Percentiles rank a stretch among this genome's conserved stretches.
Evolutionary conservation across 176 grass and related monocot genomes (phyloP).

Genomic region (Phragmites australis): DNA sequence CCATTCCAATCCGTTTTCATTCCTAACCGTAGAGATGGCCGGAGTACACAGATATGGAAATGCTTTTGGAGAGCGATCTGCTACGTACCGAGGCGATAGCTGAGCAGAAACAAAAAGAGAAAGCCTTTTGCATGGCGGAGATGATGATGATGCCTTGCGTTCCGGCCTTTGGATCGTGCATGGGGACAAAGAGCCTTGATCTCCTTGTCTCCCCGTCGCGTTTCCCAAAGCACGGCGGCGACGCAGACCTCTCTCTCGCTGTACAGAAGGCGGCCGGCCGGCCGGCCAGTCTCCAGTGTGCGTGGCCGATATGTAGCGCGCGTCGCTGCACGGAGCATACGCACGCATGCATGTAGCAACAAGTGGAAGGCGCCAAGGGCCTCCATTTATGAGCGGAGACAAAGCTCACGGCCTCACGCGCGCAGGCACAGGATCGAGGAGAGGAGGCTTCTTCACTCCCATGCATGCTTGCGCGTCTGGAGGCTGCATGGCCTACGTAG

Average conservation of each 20-base stretch:
- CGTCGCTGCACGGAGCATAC: not conserved
- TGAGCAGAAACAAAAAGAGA: not conserved
- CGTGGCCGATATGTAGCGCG: not conserved
- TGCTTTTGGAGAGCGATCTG: not conserved
- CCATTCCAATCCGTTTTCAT: no score
- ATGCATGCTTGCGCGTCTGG: slow-evolving; percentile 11
- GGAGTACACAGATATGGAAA: not conserved
- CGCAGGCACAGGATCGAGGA: not conserved
- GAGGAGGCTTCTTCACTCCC: not conserved
- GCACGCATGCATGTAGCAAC: slow-evolving; percentile 46
- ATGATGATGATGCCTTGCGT: not conserved
- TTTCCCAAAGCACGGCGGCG: slow-evolving; percentile 49
- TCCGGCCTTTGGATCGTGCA: slow-evolving; percentile 30
- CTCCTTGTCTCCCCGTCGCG: slow-evolving; percentile 53
- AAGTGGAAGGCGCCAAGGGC: slow-evolving; percentile 65
- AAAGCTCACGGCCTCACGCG: not conserved
- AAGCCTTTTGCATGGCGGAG: not conserved
- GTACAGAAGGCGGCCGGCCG: not conserved
- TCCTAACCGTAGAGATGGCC: no score
- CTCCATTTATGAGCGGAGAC: slow-evolving; percentile 51
- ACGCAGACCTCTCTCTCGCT: not conserved
- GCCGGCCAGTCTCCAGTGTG: not conserved
- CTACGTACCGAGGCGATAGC: no score
- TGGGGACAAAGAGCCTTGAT: slow-evolving; percentile 62
- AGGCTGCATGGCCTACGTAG: not conserved